phyloP scores from a whole-genome alignment of 768 basidiomycete genomes.

The Pisolithus sp. region DNA sequence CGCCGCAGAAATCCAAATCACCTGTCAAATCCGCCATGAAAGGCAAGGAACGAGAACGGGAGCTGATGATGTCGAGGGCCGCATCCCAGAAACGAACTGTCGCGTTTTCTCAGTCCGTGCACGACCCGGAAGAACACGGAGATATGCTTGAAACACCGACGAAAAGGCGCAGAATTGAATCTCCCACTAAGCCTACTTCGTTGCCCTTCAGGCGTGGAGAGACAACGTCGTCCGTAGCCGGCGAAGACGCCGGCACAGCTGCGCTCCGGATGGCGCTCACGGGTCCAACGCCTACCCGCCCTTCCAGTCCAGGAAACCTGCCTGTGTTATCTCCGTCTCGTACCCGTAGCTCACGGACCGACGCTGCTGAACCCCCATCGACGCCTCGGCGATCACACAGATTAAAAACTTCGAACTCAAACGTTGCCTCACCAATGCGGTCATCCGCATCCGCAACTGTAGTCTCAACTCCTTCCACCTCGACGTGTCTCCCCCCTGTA shows the following conservation, averaged over 20 bases:
- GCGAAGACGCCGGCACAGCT: not conserved
- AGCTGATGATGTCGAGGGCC: constrained; percentile 23
- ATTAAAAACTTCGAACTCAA: constrained; percentile 3
- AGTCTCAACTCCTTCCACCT: not conserved
- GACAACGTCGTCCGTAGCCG: not conserved
- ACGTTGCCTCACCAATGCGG: not conserved
- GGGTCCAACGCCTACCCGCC: not conserved
- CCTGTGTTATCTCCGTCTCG: not conserved
- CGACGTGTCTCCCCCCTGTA: not conserved
- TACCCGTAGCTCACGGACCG: not conserved
- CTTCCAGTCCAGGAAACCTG: not conserved
- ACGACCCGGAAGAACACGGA: constrained; percentile 15
- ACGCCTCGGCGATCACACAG: constrained; percentile 19
- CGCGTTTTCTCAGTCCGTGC: constrained; percentile 7
- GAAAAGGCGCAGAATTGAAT: constrained; percentile 33
- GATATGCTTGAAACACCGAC: constrained; percentile 36
- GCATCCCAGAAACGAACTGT: constrained; percentile 34
- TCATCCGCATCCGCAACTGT: not conserved
- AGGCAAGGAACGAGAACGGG: constrained; percentile 9
- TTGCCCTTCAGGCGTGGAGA: constrained; percentile 7
- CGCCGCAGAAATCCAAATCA: constrained; percentile 11
- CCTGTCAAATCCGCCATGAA: constrained; percentile 15
- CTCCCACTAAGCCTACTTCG: constrained; percentile 5
- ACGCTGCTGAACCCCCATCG: constrained; percentile 8
- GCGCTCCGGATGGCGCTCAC: constrained; percentile 18